Percentiles rank a stretch among this genome's conserved stretches.
These are phyloP conservation scores for Zasmidium citrigriseum DNA, from an alignment of 2,329 filamentous ascomycete species.

Conservation along the genomic window DNA sequence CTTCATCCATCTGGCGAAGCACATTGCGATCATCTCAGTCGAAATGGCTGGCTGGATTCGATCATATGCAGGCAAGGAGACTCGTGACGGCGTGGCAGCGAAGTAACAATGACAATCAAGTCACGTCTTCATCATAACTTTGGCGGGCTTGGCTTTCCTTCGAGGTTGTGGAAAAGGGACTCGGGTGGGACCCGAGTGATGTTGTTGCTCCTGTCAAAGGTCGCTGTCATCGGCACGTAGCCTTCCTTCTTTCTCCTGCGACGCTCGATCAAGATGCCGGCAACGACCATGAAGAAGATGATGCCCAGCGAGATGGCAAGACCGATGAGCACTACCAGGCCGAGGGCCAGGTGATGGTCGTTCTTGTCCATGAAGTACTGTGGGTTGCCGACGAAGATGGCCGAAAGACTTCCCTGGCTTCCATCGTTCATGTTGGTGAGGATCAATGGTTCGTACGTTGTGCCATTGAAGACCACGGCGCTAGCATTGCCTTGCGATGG, in stretches of 20 bases:
- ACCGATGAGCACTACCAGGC: slow-evolving; percentile 77
- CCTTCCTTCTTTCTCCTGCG: slow-evolving; percentile 76
- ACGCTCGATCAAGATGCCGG: slow-evolving; percentile 73
- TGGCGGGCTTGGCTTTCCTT: slow-evolving; percentile 27
- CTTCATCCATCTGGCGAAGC: slow-evolving; percentile 3
- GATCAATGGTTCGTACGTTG: slow-evolving; percentile 73
- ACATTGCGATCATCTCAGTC: not conserved
- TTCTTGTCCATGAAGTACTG: slow-evolving; percentile 66
- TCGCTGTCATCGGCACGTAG: slow-evolving; percentile 65
- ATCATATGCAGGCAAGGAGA: not conserved
- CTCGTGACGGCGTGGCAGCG: slow-evolving; percentile 9
- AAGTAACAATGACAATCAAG: not conserved
- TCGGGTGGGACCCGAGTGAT: slow-evolving; percentile 54
- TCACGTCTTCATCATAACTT: slow-evolving; percentile 17
- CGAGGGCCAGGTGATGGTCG: slow-evolving; percentile 65
- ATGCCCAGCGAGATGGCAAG: slow-evolving; percentile 76
- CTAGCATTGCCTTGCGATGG: slow-evolving; percentile 78
- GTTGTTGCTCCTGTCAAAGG: slow-evolving; percentile 47
- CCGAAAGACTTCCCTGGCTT: slow-evolving; percentile 71
- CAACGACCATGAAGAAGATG: slow-evolving; percentile 75
- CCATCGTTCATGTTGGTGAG: slow-evolving; percentile 69
- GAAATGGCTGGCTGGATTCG: not conserved
- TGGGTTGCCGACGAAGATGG: slow-evolving; percentile 77
- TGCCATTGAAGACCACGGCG: slow-evolving; percentile 85
- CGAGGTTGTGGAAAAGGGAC: slow-evolving; percentile 31